Evolutionary conservation across 768 basidiomycete species (phyloP), one percentile per base, ranked within the genome.

Genomic region (Pisolithus sp.): DNA sequence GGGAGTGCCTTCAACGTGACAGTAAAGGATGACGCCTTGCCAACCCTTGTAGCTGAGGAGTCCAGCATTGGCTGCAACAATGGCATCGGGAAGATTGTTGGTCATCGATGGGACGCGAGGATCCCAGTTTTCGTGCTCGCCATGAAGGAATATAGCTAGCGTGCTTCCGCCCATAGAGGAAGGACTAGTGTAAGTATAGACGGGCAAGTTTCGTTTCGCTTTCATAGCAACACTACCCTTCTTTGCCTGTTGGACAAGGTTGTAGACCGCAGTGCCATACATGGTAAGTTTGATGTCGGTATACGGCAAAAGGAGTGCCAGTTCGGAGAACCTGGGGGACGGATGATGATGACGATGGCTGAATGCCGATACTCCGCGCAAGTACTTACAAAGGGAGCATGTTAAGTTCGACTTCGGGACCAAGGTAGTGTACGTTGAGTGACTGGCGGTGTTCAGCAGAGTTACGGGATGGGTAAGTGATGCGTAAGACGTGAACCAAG

Each of bases 271-370:
- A 21, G 54, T 50, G 50, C 76, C 74, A 47, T 75, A 72, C 50
- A 78, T 59, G 36, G 69, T 65, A 17, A 78, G 62, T 51, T 70
- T 69, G 52, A 76, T 64, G 53, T 77, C 74, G 18, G 73, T 74
- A 55, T 76, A 59, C 17, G 74, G 75, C 17, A 75, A 58, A 36
- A 76, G 59, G 21, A 78, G 59, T 5, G 74, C 77, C 36, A 78
- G 58, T 55, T 78, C 76, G 13, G 72, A 70, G 56, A 75, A 77
- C 31, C 77, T 75, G 21, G 21, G n/a, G 10, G 18, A 15, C 39
- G 49, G 34, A 28, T 21, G 9, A 31, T 31, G 20, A 13, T 39
- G 34, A 31, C n/a, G 9, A 24, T 37, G 20, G 10, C 34, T 3
- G 2, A 8, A 31, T 7, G 24, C 24, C 41, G 15, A 23, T 18